Conservation (phyloP, 1,139 yeast genomes). For the Sugiyamaella grinbergsii region DNA sequence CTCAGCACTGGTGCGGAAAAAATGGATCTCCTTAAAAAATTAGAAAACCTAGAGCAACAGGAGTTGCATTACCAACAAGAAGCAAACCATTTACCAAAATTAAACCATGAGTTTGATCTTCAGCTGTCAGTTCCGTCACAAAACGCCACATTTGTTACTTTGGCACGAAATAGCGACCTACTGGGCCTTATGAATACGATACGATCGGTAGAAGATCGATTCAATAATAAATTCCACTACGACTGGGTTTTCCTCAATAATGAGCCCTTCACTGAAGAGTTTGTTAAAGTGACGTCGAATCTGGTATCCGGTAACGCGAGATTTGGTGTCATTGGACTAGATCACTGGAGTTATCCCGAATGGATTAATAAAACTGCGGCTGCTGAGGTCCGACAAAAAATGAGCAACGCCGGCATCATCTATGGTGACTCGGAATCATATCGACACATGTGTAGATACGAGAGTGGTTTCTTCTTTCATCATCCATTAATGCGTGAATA, state of each 20-base stretch:
- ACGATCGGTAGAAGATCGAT: conserved; percentile 65
- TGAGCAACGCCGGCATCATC: conserved; percentile 84
- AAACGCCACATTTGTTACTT: conserved; percentile 60
- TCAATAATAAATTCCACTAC: conserved; percentile 65
- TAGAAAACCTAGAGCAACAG: conserved; percentile 8
- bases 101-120: not conserved
- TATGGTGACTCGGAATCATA: conserved; percentile 87
- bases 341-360: conserved; percentile 75
- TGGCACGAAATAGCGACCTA: conserved; percentile 70
- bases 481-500: conserved; percentile 68
- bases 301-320: conserved; percentile 61
- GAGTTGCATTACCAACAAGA: conserved; percentile 10
- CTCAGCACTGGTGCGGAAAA: not conserved
- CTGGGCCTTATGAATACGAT: conserved; percentile 58
- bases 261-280: conserved; percentile 55
- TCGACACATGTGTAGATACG: conserved; percentile 87
- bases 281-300: conserved; percentile 48
- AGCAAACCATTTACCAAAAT: not conserved
- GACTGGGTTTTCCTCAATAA: conserved; percentile 84
- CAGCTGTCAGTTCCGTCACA: conserved; percentile 31
- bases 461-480: conserved; percentile 69
- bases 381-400: conserved; percentile 49
- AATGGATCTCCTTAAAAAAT: conserved; percentile 1
- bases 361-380: conserved; percentile 64
- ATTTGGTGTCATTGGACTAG: conserved; percentile 64